A percentile compares a stretch with the other conserved stretches of the same genome.
Conservation (phyloP, 768 basidiomycete genomes). For the Rhodotorula kratochvilovae region DNA sequence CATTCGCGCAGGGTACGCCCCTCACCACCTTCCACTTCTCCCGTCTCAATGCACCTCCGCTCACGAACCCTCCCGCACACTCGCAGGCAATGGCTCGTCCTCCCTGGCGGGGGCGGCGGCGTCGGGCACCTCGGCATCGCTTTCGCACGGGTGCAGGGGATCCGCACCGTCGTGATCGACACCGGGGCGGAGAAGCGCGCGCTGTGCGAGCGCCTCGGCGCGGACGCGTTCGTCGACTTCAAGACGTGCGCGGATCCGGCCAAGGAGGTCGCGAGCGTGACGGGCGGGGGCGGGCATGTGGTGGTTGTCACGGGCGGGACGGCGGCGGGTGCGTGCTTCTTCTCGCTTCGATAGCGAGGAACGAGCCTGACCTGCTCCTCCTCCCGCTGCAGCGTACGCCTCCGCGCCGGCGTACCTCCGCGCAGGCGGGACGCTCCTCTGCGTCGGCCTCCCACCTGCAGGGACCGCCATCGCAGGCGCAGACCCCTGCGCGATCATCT, state of each 20-base stretch:
- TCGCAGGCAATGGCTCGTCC: conserved; percentile 54
- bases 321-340: conserved; percentile 42
- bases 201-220: conserved; percentile 61
- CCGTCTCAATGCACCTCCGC: too few species aligned
- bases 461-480: conserved; percentile 46
- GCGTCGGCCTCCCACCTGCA: conserved; percentile 63
- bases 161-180: conserved; percentile 74
- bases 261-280: conserved; percentile 59
- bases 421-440: conserved; percentile 64
- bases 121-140: conserved; percentile 56
- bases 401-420: conserved; percentile 64
- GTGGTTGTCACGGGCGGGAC: conserved; percentile 47
- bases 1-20: conserved; percentile 16
- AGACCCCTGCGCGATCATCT: conserved; percentile 50
- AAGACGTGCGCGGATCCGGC: conserved; percentile 62
- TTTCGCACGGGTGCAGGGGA: conserved; percentile 70
- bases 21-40: conserved; percentile 53
- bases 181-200: conserved; percentile 67
- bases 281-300: conserved; percentile 63
- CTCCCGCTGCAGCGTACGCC: conserved; percentile 42
- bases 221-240: conserved; percentile 68
- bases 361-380: neutral
- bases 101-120: conserved; percentile 61
- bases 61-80: too few species aligned
- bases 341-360: neutral